Percentiles rank a stretch among this genome's conserved stretches.
These are phyloP conservation scores for Tetrahymena malaccensis DNA, from an alignment of 73 alveolate species.

Conservation along the genomic window DNA sequence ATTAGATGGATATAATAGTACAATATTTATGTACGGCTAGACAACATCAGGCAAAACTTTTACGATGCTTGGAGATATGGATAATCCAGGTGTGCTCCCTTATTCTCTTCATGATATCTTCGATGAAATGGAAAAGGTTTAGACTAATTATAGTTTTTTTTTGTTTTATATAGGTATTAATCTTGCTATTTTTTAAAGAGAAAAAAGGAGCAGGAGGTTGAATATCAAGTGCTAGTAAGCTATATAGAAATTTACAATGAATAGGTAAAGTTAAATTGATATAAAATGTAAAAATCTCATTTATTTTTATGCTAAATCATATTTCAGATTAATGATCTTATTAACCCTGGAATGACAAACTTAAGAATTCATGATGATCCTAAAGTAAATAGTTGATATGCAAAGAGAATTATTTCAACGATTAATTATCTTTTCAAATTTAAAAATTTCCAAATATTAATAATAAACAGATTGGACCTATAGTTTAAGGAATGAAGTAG, in stretches of 20 bases:
- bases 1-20: slow-evolving; percentile 61
- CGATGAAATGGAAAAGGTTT: slow-evolving; percentile 2
- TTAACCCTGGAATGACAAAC: slow-evolving; percentile 51
- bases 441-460: neutral
- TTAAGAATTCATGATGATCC: slow-evolving; percentile 54
- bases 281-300: neutral
- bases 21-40: slow-evolving; percentile 75
- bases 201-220: slow-evolving; percentile 1
- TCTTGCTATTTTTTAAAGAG: neutral
- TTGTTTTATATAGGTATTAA: neutral
- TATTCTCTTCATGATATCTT: slow-evolving; percentile 55
- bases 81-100: slow-evolving; percentile 59
- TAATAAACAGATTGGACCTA: slow-evolving; percentile 40
- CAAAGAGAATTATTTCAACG: neutral
- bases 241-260: slow-evolving; percentile 75
- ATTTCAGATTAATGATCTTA: slow-evolving; percentile 50
- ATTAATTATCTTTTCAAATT: neutral
- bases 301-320: neutral
- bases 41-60: slow-evolving; percentile 82
- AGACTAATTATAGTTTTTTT: neutral
- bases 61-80: slow-evolving; percentile 68
- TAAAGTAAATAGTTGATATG: neutral
- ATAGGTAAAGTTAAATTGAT: neutral
- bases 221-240: slow-evolving; percentile 43
- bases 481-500: slow-evolving; percentile 74